phyloP scores from a whole-genome alignment of 768 basidiomycete genomes.

The Lactarius hatsudake region DNA sequence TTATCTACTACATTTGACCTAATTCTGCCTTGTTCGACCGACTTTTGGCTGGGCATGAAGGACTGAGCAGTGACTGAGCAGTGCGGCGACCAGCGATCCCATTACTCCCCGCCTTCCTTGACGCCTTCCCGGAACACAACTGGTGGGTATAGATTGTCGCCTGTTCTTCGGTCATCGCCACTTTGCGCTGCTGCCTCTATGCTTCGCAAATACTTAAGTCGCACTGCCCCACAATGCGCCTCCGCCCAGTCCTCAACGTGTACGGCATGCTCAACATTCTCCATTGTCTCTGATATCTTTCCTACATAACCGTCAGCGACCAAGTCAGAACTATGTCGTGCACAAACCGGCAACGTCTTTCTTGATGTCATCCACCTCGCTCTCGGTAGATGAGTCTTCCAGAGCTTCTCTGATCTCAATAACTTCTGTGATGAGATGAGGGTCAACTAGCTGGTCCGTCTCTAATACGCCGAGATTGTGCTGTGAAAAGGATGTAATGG shows the following conservation, averaged over 20 bases:
- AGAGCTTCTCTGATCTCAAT: conserved; percentile 78
- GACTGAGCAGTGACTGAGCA: too few relatives aligned
- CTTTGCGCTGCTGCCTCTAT: conserved; percentile 52
- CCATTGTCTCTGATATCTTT: conserved; percentile 48
- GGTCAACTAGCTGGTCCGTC: conserved; percentile 68
- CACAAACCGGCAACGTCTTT: conserved; percentile 54
- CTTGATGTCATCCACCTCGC: conserved; percentile 50
- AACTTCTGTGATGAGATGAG: conserved; percentile 67
- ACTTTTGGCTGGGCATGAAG: too few relatives aligned
- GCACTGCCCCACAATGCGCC: conserved; percentile 58
- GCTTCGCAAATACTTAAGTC: conserved; percentile 70
- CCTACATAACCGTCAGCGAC: conserved; percentile 38
- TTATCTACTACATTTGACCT: too few relatives aligned
- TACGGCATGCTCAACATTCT: conserved; percentile 49
- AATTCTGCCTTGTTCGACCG: too few relatives aligned
- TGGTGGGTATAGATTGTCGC: not conserved
- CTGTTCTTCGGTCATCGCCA: not conserved
- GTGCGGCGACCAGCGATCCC: too few relatives aligned
- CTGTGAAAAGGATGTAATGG: conserved; percentile 71
- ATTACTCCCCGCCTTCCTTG: too few relatives aligned
- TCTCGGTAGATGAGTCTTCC: conserved; percentile 54
- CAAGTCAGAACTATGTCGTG: not conserved
- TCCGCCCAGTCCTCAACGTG: conserved; percentile 50
- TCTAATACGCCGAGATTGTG: conserved; percentile 62
- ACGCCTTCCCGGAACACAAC: too few relatives aligned